Evolutionary conservation across 768 basidiomycete genomes (phyloP).

Genomic region (Leucocoprinus sp.): DNA sequence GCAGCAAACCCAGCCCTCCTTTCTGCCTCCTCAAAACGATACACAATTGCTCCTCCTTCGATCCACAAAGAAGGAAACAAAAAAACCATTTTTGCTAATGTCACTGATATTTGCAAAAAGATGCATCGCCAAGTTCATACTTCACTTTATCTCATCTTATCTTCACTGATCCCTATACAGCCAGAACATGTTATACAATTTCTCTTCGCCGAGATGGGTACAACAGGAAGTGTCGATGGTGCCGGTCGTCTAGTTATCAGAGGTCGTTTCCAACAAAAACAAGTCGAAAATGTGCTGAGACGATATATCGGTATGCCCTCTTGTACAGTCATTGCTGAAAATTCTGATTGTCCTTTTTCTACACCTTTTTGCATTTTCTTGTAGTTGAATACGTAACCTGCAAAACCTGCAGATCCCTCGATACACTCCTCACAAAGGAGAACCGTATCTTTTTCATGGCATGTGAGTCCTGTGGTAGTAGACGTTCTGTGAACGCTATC

Average conservation of each 20-base stretch:
- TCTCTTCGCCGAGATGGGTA: constrained; percentile 97
- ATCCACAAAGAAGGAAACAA: constrained; percentile 95
- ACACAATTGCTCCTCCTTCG: constrained; percentile 94
- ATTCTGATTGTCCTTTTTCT: background rate
- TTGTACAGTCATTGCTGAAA: background rate
- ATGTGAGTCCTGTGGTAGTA: constrained; percentile 84
- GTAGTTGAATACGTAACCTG: constrained; percentile 98
- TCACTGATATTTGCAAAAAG: constrained; percentile 94
- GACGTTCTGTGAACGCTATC: constrained; percentile 91
- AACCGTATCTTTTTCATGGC: constrained; percentile 99
- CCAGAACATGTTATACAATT: constrained; percentile 98
- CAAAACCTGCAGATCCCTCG: constrained; percentile 98
- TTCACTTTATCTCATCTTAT: background rate
- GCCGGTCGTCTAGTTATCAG: constrained; percentile 90
- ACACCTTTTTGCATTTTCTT: background rate
- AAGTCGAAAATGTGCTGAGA: constrained; percentile 93
- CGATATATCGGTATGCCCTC: constrained; percentile 90
- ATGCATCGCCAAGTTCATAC: constrained; percentile 78
- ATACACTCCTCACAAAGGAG: constrained; percentile 94
- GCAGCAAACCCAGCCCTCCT: constrained; percentile 90
- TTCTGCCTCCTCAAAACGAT: constrained; percentile 77
- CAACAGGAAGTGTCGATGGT: constrained; percentile 92
- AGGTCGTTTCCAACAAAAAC: constrained; percentile 97
- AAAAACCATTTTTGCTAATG: constrained; percentile 94
- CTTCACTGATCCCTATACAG: constrained; percentile 24